These are phyloP conservation scores for Lactarius trivialis DNA, from an alignment of 768 basidiomycete genomes.

Conservation along the genomic window DNA sequence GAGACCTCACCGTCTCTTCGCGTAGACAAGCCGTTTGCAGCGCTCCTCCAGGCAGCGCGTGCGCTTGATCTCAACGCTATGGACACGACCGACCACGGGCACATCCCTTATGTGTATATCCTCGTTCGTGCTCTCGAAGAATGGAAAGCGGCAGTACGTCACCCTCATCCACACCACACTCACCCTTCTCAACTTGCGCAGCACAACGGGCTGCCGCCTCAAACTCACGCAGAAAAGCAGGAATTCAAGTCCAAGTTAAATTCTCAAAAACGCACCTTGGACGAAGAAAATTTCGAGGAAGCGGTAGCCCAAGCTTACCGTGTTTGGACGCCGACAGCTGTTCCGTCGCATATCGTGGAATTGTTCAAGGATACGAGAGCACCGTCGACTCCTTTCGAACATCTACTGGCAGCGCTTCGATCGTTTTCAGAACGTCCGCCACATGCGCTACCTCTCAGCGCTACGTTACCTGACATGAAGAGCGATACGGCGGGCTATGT, in stretches of 20 bases:
- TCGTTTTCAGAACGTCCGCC: conserved; percentile 51
- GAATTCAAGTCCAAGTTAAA: conserved; percentile 66
- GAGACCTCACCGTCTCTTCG: conserved; percentile 70
- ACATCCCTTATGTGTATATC: conserved; percentile 86
- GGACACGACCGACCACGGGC: conserved; percentile 85
- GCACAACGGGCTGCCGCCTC: conserved; percentile 60
- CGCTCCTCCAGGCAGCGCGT: conserved; percentile 64
- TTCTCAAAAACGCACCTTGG: conserved; percentile 61
- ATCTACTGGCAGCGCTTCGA: conserved; percentile 57
- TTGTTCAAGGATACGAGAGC: conserved; percentile 6
- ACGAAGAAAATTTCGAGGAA: conserved; percentile 98
- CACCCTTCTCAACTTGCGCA: conserved; percentile 27
- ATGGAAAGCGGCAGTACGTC: conserved; percentile 70
- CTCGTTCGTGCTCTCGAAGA: conserved; percentile 76
- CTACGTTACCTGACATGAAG: conserved; percentile 94
- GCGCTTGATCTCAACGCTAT: conserved; percentile 67
- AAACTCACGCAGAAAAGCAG: conserved; percentile 56
- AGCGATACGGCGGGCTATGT: conserved; percentile 81
- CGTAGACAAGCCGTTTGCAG: conserved; percentile 84
- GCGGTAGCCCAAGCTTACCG: conserved; percentile 85
- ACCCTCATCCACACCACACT: neutral
- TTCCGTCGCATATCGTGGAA: conserved; percentile 25
- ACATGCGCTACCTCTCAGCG: conserved; percentile 72
- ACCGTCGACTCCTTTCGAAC: conserved; percentile 25
- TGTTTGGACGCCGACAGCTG: conserved; percentile 56